Percentiles rank a stretch among this genome's conserved stretches.
Conservation (phyloP, 169 alveolate species). For the Theileria parva region DNA sequence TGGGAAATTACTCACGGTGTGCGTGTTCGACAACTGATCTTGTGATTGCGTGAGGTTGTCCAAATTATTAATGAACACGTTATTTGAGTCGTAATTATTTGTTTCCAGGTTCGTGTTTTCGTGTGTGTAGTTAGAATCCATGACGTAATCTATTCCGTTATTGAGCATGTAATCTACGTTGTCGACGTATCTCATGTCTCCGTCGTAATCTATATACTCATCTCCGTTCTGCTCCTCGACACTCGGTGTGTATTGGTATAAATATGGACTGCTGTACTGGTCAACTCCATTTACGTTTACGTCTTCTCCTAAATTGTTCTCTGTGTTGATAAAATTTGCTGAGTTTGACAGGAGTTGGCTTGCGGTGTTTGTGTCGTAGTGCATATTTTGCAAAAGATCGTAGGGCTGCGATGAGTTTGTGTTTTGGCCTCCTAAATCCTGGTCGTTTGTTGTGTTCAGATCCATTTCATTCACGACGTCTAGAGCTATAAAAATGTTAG, state of each 20-base stretch:
- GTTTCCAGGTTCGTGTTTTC: slow-evolving; percentile 21
- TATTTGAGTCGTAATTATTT: slow-evolving; percentile 15
- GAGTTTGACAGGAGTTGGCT: slow-evolving; percentile 4
- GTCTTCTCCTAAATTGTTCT: not conserved
- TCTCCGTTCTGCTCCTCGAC: slow-evolving; percentile 15
- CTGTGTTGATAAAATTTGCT: not conserved
- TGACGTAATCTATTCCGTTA: slow-evolving; percentile 8
- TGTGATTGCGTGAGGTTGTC: slow-evolving; percentile 16
- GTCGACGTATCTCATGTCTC: slow-evolving; percentile 10
- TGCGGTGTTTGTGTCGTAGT: not conserved
- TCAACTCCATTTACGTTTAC: not conserved
- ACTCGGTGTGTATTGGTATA: slow-evolving; percentile 6
- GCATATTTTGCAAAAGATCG: slow-evolving; percentile 25
- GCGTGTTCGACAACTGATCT: slow-evolving; percentile 14
- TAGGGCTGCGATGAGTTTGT: slow-evolving; percentile 15
- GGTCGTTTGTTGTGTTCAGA: slow-evolving; percentile 4
- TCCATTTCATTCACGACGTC: slow-evolving; percentile 13
- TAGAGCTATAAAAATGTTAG: slow-evolving; percentile 1
- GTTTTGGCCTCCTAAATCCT: not conserved
- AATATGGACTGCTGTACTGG: not conserved
- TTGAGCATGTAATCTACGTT: slow-evolving; percentile 17
- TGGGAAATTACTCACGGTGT: slow-evolving; percentile 4
- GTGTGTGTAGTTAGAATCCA: slow-evolving; percentile 14
- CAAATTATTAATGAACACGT: slow-evolving; percentile 12
- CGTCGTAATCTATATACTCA: slow-evolving; percentile 7